Base-by-base conservation (phyloP, 305 asterid species). In the Rubia peregrina region DNA sequence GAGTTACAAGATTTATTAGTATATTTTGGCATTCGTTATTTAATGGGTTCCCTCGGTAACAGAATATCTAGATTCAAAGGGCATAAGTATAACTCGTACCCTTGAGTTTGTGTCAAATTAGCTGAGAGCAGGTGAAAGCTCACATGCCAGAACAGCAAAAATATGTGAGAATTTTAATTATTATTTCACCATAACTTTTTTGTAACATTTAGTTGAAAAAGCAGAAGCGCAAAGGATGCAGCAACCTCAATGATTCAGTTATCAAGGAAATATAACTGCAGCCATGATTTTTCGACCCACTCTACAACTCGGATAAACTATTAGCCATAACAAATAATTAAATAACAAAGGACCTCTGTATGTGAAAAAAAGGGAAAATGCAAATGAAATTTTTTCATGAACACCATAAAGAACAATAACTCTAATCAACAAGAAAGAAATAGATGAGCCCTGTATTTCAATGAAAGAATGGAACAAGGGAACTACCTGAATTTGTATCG, bases 401-500 rank as follows among this genome's bases (percentile, higher is more conserved):
- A n/a, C 68, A 49, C 36, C 48, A 36, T 42, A 19, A 62, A 33
- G 7, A 40, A 26, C 36, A 36, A 40, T 21, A 42, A 65, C 36
- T 62, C 12, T n/a, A 7, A 5, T 19, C 48, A 9, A n/a, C 36
- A 41, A 65, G 69, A 65, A 26, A 63, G 14, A 38, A 64, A 21
- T n/a, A 61, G 3, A 65, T 2, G 55, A 42, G 55, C 41, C 5
- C 26, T 63, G 55, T 26, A 63, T 42, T 36, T 42, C 33, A 38
- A 43, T 48, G 33, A 46, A 62, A 42, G 9, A 1, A 48, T 21
- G 40, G 36, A 71, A 43, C 11, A 5, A 17, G 33, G 49, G 51
- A 74, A 78, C 65, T 83, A 93, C 98, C 83, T 94, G 99, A 77
- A 94, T 91, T 73, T 94, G 95, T 79, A 94, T 94, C 1, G 99